Evolutionary conservation across 495 filamentous ascomycete genomes (phyloP).

Genomic region (Penicillium psychrofluorescens): DNA sequence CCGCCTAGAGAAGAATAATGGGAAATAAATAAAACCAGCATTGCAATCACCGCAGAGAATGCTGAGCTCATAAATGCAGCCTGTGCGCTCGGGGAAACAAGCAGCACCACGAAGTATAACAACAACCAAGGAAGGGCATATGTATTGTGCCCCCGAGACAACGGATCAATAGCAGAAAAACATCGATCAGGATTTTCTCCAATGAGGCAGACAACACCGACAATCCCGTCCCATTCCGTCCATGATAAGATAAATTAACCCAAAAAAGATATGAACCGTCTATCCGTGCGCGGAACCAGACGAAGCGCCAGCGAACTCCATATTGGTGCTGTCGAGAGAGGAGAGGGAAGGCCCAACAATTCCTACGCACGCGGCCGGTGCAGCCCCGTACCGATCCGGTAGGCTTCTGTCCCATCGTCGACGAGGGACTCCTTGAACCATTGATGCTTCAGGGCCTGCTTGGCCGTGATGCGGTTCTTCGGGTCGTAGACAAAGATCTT

Average conservation of each 20-base stretch:
- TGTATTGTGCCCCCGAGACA: no score
- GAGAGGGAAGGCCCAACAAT: not conserved
- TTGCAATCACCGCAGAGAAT: constrained; percentile 4
- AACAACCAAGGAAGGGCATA: constrained; percentile 3
- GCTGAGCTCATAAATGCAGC: constrained; percentile 6
- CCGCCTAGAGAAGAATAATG: no score
- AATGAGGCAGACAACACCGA: constrained; percentile 7
- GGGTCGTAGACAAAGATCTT: constrained; percentile 97
- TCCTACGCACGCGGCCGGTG: constrained; percentile 7
- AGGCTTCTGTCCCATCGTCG: constrained; percentile 92
- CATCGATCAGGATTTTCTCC: constrained; percentile 21
- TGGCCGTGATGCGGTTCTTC: constrained; percentile 80
- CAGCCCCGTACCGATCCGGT: constrained; percentile 51
- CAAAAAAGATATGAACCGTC: constrained; percentile 23
- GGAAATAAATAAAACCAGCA: no score
- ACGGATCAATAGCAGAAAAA: not conserved
- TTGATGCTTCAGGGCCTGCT: constrained; percentile 80
- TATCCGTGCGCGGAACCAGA: constrained; percentile 25
- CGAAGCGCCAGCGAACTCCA: constrained; percentile 12
- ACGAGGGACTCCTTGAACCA: constrained; percentile 86
- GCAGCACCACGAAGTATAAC: constrained; percentile 6
- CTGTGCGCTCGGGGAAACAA: no score
- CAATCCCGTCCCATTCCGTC: constrained; percentile 19
- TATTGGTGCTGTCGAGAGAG: constrained; percentile 6
- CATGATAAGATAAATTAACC: constrained; percentile 24